A percentile compares a stretch with the other conserved stretches of the same genome.
Evolutionary conservation across 805 yeast species (phyloP).

Genomic region (Lachancea dasiensis): DNA sequence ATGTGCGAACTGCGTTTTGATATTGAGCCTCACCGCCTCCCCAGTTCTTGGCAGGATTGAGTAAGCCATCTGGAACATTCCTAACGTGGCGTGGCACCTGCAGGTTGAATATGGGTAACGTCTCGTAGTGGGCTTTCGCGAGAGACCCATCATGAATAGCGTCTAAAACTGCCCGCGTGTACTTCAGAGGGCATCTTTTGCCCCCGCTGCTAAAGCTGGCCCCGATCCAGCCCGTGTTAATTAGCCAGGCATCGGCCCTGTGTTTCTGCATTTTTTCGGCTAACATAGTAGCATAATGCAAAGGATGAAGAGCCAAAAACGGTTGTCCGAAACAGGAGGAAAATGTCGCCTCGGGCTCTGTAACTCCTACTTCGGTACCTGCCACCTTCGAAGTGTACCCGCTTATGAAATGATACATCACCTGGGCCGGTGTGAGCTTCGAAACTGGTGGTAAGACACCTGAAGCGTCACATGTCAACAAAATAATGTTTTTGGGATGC

Average conservation of each 20-base stretch:
- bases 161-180: slow-evolving; percentile 94
- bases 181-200: slow-evolving; percentile 94
- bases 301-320: slow-evolving; percentile 95
- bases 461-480: slow-evolving; percentile 95
- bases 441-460: slow-evolving; percentile 98
- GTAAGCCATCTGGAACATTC: slow-evolving; percentile 70
- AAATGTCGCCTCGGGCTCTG: slow-evolving; percentile 97
- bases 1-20: slow-evolving; percentile 48
- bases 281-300: slow-evolving; percentile 94
- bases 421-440: slow-evolving; percentile 87
- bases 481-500: slow-evolving; percentile 88
- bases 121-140: slow-evolving; percentile 72
- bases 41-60: slow-evolving; percentile 87
- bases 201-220: slow-evolving; percentile 90
- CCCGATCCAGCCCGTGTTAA: slow-evolving; percentile 99
- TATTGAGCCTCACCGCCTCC: slow-evolving; percentile 50
- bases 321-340: slow-evolving; percentile 99
- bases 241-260: slow-evolving; percentile 90
- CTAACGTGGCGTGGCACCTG: slow-evolving; percentile 76
- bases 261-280: slow-evolving; percentile 87
- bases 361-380: slow-evolving; percentile 97
- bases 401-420: slow-evolving; percentile 97
- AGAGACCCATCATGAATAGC: slow-evolving; percentile 90
- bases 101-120: slow-evolving; percentile 80
- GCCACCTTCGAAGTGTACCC: slow-evolving; percentile 99